A percentile compares a stretch with the other conserved stretches of the same genome.
Conservation (phyloP, 331 rosid genomes). For the Telfairia occidentalis region DNA sequence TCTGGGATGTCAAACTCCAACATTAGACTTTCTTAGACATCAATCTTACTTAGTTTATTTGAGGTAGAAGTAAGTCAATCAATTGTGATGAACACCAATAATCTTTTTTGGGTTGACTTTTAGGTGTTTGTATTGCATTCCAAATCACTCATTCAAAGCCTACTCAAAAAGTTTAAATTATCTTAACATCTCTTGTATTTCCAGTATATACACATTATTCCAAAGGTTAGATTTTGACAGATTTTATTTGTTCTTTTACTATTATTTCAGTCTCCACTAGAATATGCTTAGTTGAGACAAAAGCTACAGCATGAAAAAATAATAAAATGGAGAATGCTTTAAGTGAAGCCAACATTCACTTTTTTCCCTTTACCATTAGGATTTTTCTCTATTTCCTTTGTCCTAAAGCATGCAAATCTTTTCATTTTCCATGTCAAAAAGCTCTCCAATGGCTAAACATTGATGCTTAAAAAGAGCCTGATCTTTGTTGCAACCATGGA, state of each 20-base stretch:
- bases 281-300: constrained; percentile 4
- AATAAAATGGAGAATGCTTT: constrained; percentile 11
- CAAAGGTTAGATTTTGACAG: not conserved
- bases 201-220: not conserved
- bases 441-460: not conserved
- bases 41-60: not conserved
- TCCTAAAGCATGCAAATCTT: not conserved
- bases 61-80: not conserved
- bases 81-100: not conserved
- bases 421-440: not conserved
- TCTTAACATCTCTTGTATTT: not conserved
- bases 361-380: not conserved
- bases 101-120: not conserved
- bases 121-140: not conserved
- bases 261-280: not conserved
- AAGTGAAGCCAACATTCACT: constrained; percentile 13
- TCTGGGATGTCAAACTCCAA: not conserved
- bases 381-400: not conserved
- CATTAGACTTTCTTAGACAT: not conserved
- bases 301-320: not conserved
- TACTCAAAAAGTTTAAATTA: too few relatives aligned
- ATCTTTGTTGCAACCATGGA: not conserved
- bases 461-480: not conserved
- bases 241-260: not conserved
- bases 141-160: too few relatives aligned